These are phyloP conservation scores for Selaginella moellendorffii DNA, from an alignment of 75 land plant species.

Conservation along the genomic window DNA sequence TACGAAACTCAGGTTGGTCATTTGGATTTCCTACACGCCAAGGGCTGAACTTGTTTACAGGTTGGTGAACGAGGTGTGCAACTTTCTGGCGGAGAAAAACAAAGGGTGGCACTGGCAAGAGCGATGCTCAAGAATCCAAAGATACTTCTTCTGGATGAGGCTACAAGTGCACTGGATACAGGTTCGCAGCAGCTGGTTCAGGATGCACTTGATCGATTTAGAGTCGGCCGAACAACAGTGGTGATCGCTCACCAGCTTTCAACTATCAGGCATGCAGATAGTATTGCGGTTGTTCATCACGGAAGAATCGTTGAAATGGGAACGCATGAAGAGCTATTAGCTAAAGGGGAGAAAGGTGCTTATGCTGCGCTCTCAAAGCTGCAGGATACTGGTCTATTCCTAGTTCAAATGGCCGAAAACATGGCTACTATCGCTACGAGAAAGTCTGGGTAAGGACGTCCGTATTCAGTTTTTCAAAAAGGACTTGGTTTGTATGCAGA, in stretches of 20 bases:
- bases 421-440: neutral
- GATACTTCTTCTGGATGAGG: conserved; percentile 80
- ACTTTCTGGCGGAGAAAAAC: conserved; percentile 89
- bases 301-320: conserved; percentile 79
- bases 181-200: conserved; percentile 87
- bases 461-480: neutral
- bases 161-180: conserved; percentile 85
- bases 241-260: conserved; percentile 80
- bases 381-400: conserved; percentile 39
- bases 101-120: conserved; percentile 75
- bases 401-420: neutral
- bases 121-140: conserved; percentile 86
- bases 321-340: conserved; percentile 65
- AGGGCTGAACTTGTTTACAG: conserved; percentile 18
- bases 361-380: conserved; percentile 55
- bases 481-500: neutral
- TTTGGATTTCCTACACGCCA: too few species aligned
- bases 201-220: conserved; percentile 80
- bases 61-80: conserved; percentile 90
- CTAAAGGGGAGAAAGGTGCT: conserved; percentile 34
- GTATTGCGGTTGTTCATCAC: conserved; percentile 63
- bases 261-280: conserved; percentile 74
- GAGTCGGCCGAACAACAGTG: conserved; percentile 82
- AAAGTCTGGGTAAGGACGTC: neutral
- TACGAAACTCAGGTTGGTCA: conserved; percentile 92